Base-by-base conservation (phyloP, 345 rosid genomes). In the Moricandia moricandioides region DNA sequence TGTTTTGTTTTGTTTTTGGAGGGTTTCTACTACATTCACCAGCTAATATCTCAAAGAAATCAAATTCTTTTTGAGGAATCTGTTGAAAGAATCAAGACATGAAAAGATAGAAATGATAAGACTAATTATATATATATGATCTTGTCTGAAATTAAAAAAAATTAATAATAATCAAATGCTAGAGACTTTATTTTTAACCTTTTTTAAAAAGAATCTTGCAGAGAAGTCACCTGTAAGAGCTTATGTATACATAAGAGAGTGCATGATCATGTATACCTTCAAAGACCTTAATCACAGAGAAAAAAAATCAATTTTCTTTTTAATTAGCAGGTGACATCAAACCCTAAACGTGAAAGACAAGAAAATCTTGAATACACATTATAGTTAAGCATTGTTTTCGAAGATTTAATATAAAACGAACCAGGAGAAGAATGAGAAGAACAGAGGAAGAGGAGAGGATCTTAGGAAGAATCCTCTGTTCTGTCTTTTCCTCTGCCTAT, bases 361-460 rank as follows among this genome's bases (percentile, higher is more conserved):
- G 69, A 51, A 60, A 69, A 55, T 63, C 58, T 76, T 54, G 65
- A 39, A 54, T 47, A 52, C 52, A n/a, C 31, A 47, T 27, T 49
- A 0, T 31, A 56, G 8, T 30, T 6, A 33, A 75, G 67, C 68
- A 52, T 68, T 68, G 79, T 33, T 68, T 35, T 26, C 2, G 3
- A 4, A 49, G 24, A 34, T 59, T 59, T 1, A 35, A 57, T 47
- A 64, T 69, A 30, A 71, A 51, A 66, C 67, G 4, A 57, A 64
- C 75, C 75, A 39, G 69, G 29, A 71, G 52, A 70, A 69, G 74
- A 61, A 64, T 61, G 45, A 6, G 27, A 80, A 64, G 64, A 71
- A 33, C 58, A 63, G 72, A 56, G 52, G 81, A 78, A 67, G 73
- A 70, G n/a, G n/a, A 70, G 79, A 70, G 76, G 76, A 70, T 77